phyloP scores from a whole-genome alignment of 2,329 filamentous ascomycete species.

The Trichoderma sp. region DNA sequence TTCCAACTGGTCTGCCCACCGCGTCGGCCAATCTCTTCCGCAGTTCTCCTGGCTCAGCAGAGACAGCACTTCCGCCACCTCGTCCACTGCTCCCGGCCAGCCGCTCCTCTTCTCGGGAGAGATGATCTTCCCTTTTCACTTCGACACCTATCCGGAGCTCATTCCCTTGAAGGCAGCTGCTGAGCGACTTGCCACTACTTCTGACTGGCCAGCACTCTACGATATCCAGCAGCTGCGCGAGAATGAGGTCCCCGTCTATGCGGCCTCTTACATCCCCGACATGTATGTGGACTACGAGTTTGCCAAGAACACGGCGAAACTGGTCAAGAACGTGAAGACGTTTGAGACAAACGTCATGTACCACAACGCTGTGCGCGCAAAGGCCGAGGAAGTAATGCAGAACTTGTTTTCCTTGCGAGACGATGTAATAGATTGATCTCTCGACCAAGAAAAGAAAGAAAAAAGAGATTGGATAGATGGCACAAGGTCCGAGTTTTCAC shows the following conservation, averaged over 20 bases:
- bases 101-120: slow-evolving; percentile 84
- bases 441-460: neutral
- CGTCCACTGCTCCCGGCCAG: slow-evolving; percentile 29
- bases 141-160: slow-evolving; percentile 77
- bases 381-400: slow-evolving; percentile 72
- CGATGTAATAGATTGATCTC: slow-evolving; percentile 54
- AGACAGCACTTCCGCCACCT: slow-evolving; percentile 27
- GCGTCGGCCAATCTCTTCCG: slow-evolving; percentile 52
- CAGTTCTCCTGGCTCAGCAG: slow-evolving; percentile 53
- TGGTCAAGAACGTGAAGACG: slow-evolving; percentile 74
- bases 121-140: slow-evolving; percentile 87
- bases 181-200: slow-evolving; percentile 64
- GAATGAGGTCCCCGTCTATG: slow-evolving; percentile 84
- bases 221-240: slow-evolving; percentile 67
- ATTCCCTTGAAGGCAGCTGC: slow-evolving; percentile 66
- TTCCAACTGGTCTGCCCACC: slow-evolving; percentile 73
- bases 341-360: slow-evolving; percentile 86
- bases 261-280: slow-evolving; percentile 79
- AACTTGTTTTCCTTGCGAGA: slow-evolving; percentile 77
- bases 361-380: slow-evolving; percentile 75
- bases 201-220: slow-evolving; percentile 75
- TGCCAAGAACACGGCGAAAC: slow-evolving; percentile 68
- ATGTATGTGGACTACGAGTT: slow-evolving; percentile 87
- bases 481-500: neutral
- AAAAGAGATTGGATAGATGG: neutral